These are phyloP conservation scores for Nothomitra cinnamomea DNA, from an alignment of 2,329 filamentous ascomycete genomes.

Conservation along the genomic window DNA sequence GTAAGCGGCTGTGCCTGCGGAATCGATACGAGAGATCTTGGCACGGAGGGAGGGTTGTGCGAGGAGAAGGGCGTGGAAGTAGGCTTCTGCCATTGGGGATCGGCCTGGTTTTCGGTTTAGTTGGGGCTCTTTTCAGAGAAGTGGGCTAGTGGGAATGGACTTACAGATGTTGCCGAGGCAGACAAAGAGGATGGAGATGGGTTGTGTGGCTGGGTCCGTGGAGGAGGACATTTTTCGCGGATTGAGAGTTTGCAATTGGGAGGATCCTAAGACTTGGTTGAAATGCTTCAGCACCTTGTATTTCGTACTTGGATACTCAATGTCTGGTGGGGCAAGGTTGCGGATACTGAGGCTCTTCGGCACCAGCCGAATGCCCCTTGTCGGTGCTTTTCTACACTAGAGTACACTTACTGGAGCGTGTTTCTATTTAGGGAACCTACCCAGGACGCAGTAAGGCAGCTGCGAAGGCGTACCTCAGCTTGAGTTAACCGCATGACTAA, in stretches of 20 bases:
- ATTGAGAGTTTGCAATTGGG: background rate
- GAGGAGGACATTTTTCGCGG: background rate
- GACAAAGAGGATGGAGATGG: constrained; percentile 71
- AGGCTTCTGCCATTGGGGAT: constrained; percentile 90
- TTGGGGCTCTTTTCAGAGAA: background rate
- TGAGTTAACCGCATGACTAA: too few species aligned
- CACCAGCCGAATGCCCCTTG: too few species aligned
- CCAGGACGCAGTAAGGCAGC: too few species aligned
- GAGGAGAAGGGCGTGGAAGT: constrained; percentile 58
- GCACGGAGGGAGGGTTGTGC: constrained; percentile 37
- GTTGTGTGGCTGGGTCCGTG: constrained; percentile 7
- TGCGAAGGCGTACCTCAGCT: too few species aligned
- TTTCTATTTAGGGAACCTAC: too few species aligned
- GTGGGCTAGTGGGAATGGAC: background rate
- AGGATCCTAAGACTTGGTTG: too few species aligned
- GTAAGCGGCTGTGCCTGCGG: constrained; percentile 79
- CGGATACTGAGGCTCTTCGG: too few species aligned
- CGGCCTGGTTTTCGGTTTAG: constrained; percentile 23
- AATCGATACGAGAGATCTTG: constrained; percentile 54
- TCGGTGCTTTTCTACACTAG: too few species aligned
- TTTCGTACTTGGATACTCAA: too few species aligned
- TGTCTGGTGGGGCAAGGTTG: too few species aligned
- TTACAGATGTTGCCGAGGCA: constrained; percentile 91
- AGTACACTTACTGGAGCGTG: too few species aligned
- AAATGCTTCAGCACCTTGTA: too few species aligned